Conservation (phyloP, 805 yeast genomes). For the Candida broadrunensis region DNA sequence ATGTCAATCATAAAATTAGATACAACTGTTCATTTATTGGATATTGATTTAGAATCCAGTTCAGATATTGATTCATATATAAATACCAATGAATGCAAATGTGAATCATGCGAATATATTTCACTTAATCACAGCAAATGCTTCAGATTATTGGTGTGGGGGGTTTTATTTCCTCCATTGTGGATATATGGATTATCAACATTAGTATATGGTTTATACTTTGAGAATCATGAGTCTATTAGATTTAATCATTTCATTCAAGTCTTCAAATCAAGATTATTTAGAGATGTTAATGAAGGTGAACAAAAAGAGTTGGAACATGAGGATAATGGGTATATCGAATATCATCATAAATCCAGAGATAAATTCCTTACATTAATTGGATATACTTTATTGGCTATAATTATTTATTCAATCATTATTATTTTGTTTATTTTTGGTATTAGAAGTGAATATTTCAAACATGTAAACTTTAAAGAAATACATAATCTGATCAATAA, state of each 20-base stretch:
- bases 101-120: slow-evolving; percentile 6
- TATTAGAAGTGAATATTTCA: background rate
- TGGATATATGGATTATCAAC: slow-evolving; percentile 13
- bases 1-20: background rate
- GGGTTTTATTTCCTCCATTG: slow-evolving; percentile 15
- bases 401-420: background rate
- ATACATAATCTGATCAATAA: too few species aligned
- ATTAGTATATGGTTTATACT: slow-evolving; percentile 6
- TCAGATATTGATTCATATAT: slow-evolving; percentile 2
- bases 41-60: background rate
- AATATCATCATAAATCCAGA: slow-evolving; percentile 5
- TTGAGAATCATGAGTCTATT: slow-evolving; percentile 5
- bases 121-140: background rate
- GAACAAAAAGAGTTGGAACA: background rate
- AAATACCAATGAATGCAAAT: slow-evolving; percentile 3
- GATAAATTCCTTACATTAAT: slow-evolving; percentile 2
- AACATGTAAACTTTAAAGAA: background rate
- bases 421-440: background rate
- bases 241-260: slow-evolving; percentile 9
- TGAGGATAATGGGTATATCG: slow-evolving; percentile 1
- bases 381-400: slow-evolving; percentile 8
- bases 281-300: background rate
- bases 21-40: background rate
- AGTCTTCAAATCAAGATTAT: background rate
- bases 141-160: slow-evolving; percentile 10